Percentiles rank a stretch among this genome's conserved stretches.
phyloP scores from a whole-genome alignment of 805 yeast species.

The Sugiyamaella valdiviana region DNA sequence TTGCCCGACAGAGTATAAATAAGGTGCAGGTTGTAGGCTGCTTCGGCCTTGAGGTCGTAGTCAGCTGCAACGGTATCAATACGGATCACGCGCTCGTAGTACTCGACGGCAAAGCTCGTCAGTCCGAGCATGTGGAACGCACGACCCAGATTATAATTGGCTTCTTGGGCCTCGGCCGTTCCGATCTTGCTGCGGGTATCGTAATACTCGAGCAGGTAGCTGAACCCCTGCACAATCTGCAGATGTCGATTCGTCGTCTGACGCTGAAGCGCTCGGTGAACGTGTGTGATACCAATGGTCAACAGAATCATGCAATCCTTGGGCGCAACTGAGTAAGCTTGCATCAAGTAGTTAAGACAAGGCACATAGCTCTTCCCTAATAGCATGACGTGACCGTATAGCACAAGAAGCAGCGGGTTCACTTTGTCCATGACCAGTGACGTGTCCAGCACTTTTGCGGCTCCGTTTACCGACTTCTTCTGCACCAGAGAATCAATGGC shows the following conservation, averaged over 20 bases:
- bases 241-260: slow-evolving; percentile 78
- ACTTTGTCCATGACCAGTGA: slow-evolving; percentile 20
- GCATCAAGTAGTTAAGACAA: slow-evolving; percentile 67
- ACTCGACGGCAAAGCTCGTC: slow-evolving; percentile 61
- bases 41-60: slow-evolving; percentile 61
- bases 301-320: slow-evolving; percentile 76
- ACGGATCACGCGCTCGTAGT: slow-evolving; percentile 62
- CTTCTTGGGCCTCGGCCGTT: slow-evolving; percentile 60
- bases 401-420: slow-evolving; percentile 62
- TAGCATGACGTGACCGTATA: slow-evolving; percentile 75
- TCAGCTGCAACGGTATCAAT: slow-evolving; percentile 38
- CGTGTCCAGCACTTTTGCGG: slow-evolving; percentile 54
- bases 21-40: slow-evolving; percentile 77
- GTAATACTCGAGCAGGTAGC: slow-evolving; percentile 67
- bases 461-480: slow-evolving; percentile 58
- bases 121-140: slow-evolving; percentile 80
- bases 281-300: slow-evolving; percentile 68
- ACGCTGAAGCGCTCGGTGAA: slow-evolving; percentile 89
- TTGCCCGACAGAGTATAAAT: slow-evolving; percentile 77
- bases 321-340: slow-evolving; percentile 61
- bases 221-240: slow-evolving; percentile 81
- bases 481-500: slow-evolving; percentile 70
- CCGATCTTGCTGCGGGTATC: slow-evolving; percentile 38
- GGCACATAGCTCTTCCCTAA: slow-evolving; percentile 79
- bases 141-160: slow-evolving; percentile 76